Conservation (phyloP, 2,329 filamentous ascomycete genomes). For the Fusarium nurragi region DNA sequence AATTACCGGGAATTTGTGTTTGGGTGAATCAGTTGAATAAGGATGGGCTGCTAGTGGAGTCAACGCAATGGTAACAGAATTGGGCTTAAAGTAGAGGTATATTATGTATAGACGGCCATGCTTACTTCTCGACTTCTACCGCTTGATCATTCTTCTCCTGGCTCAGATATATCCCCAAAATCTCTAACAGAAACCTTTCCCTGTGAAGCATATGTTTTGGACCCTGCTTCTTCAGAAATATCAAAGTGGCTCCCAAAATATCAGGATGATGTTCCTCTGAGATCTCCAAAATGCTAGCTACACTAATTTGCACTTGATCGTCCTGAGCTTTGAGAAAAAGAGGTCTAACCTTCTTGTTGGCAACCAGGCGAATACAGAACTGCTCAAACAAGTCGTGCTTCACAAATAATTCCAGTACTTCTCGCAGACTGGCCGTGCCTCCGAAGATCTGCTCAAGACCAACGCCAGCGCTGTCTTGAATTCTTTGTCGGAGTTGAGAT, state of each 20-base stretch:
- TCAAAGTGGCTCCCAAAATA: slow-evolving; percentile 2
- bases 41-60: too few species aligned
- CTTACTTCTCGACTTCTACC: background rate
- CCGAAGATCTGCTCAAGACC: slow-evolving; percentile 8
- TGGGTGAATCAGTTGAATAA: slow-evolving; percentile 50
- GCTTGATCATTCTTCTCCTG: background rate
- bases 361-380: slow-evolving; percentile 19
- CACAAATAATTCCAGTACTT: slow-evolving; percentile 17
- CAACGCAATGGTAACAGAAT: too few species aligned
- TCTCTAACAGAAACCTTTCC: slow-evolving; percentile 32
- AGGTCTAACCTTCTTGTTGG: background rate
- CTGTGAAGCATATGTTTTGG: slow-evolving; percentile 18
- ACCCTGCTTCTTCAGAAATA: slow-evolving; percentile 18
- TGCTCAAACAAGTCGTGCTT: slow-evolving; percentile 34
- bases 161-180: slow-evolving; percentile 22
- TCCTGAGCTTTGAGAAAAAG: background rate
- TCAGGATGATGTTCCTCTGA: slow-evolving; percentile 10
- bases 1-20: slow-evolving; percentile 83
- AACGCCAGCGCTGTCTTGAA: slow-evolving; percentile 7
- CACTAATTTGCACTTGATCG: background rate
- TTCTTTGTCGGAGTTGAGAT: slow-evolving; percentile 3
- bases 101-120: accelerated
- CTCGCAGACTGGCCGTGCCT: background rate
- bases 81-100: background rate
- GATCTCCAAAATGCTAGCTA: background rate